Conservation (phyloP, 805 yeast species). For the Starmerella bombi region DNA sequence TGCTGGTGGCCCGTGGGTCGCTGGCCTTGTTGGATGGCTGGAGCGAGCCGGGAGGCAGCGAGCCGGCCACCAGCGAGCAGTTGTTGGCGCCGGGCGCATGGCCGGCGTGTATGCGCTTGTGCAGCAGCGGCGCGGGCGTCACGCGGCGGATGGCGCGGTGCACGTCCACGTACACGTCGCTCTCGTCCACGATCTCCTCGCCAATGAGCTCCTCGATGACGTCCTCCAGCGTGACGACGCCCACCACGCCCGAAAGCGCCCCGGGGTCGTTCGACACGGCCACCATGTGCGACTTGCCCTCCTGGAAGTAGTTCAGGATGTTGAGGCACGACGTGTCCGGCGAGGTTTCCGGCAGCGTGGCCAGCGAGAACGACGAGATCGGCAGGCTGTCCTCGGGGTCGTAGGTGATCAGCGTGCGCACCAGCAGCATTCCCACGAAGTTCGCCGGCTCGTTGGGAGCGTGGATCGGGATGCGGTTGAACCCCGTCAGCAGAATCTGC, state of each 20-base stretch:
- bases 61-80: neutral
- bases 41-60: constrained; percentile 5
- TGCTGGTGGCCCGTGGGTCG: constrained; percentile 51
- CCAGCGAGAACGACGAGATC: constrained; percentile 84
- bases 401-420: constrained; percentile 80
- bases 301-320: constrained; percentile 90
- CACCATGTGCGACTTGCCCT: constrained; percentile 96
- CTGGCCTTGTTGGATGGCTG: constrained; percentile 42
- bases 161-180: constrained; percentile 85
- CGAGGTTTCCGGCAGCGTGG: constrained; percentile 89
- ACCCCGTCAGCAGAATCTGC: constrained; percentile 85
- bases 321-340: constrained; percentile 87
- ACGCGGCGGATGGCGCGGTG: constrained; percentile 63
- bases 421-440: constrained; percentile 89
- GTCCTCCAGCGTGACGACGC: constrained; percentile 87
- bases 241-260: constrained; percentile 63
- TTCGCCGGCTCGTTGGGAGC: constrained; percentile 78
- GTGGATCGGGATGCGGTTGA: constrained; percentile 88
- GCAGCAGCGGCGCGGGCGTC: constrained; percentile 30
- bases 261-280: constrained; percentile 83
- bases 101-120: constrained; percentile 5
- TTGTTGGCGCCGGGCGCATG: constrained; percentile 3
- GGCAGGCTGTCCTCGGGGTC: constrained; percentile 95
- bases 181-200: constrained; percentile 92
- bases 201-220: constrained; percentile 98